These are phyloP conservation scores for Camellia granthamiana DNA, from an alignment of 148 eudicot species.

Conservation along the genomic window DNA sequence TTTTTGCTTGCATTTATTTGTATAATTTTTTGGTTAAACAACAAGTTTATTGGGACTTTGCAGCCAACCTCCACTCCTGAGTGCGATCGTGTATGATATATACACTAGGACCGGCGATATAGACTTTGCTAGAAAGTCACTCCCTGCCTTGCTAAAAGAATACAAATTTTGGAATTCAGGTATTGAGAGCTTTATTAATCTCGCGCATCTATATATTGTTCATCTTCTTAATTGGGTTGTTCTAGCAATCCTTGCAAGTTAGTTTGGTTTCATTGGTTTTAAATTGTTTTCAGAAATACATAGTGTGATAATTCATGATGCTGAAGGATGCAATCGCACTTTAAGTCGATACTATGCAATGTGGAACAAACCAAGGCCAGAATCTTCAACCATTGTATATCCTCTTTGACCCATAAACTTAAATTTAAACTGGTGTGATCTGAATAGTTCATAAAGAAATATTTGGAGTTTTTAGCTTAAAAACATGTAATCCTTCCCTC, in stretches of 20 bases:
- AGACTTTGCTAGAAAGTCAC: constrained; percentile 48
- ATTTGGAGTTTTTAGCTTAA: background rate
- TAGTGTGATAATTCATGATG: constrained; percentile 65
- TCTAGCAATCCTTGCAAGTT: background rate
- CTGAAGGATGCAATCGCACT: constrained; percentile 46
- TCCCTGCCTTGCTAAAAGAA: constrained; percentile 76
- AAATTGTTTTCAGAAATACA: constrained; percentile 54
- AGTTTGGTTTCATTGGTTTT: background rate
- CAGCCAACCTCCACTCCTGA: constrained; percentile 92
- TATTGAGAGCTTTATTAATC: constrained; percentile 13
- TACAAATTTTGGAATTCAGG: constrained; percentile 85
- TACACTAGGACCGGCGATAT: constrained; percentile 58
- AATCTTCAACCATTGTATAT: constrained; percentile 74
- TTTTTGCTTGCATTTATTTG: background rate
- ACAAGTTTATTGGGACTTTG: constrained; percentile 7
- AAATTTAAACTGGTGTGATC: background rate
- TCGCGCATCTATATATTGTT: background rate
- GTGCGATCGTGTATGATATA: constrained; percentile 74
- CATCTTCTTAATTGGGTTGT: background rate
- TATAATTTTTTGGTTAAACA: constrained; percentile 1
- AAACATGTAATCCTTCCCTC: constrained; percentile 13
- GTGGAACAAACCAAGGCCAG: constrained; percentile 97
- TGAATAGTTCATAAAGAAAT: background rate
- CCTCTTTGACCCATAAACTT: background rate
- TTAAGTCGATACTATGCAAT: constrained; percentile 86